Base-by-base conservation (phyloP, 2,329 filamentous ascomycete species). In the Cytospora leucostoma region DNA sequence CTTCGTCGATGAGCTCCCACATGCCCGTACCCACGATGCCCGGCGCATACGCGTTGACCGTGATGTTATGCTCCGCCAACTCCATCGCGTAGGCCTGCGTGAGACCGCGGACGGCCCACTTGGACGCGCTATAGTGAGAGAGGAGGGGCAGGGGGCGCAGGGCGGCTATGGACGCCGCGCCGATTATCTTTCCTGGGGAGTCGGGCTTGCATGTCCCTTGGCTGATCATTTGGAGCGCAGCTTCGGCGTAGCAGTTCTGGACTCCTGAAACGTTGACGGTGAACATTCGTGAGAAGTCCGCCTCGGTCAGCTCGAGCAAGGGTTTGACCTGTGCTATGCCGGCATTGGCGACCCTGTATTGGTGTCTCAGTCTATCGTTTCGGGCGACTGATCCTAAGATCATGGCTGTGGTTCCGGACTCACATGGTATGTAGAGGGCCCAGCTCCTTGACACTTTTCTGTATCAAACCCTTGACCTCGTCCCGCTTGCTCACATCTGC, bases 1-100 rank as follows among this genome's bases (percentile, higher is more conserved):
- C 82, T 66, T 84, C 82, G 65, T 90, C 88, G 60, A 90, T 89
- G 2, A 84, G 70, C 53, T 89, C 87, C 87, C 87, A 90, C 87
- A 90, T 90, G 0, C 79, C 77, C 0, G 86, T 89, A 0, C 82
- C 85, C 0, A 90, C 86, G 55, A 90, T 88, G 0, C 88, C 88
- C 0, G 88, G 88, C 0, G 85, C 87, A 68, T 89, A 90, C 0
- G 83, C 82, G 67, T 90, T 90, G 21, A 83, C 86, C 0, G 84
- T 89, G 71, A 91, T 90, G 63, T 84, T 78, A 70, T 90, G 81
- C 54, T 75, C 73, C 0, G 87, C 87, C 74, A 89, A 78, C 66
- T 88, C 87, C 80, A 88, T 85, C 0, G 88, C 87, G 66, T 88
- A 88, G 0, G 81, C 84, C 71, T 90, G 86, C 0, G 84, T 88